These are phyloP conservation scores for Cladophialophora yegresii DNA, from an alignment of 2,329 filamentous ascomycete species.

Conservation along the genomic window DNA sequence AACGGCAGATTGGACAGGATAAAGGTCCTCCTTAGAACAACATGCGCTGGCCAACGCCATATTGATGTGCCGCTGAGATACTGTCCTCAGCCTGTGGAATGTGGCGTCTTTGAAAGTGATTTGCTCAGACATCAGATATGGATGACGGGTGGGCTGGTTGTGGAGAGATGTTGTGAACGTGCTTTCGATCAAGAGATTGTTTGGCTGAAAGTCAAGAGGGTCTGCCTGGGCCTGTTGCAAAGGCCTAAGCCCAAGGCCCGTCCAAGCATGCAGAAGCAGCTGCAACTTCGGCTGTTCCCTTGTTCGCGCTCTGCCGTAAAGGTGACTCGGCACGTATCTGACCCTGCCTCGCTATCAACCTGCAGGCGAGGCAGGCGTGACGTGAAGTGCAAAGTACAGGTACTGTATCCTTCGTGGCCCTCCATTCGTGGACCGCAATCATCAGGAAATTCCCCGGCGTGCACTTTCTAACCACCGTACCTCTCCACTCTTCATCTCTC, in stretches of 20 bases:
- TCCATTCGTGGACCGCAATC: neutral
- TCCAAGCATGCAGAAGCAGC: neutral
- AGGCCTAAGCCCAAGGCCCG: neutral
- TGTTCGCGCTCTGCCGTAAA: neutral
- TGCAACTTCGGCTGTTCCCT: slow-evolving; percentile 1
- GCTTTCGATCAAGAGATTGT: neutral
- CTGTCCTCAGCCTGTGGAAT: slow-evolving; percentile 8
- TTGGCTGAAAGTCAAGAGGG: neutral
- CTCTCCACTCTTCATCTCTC: neutral
- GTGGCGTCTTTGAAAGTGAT: slow-evolving; percentile 7
- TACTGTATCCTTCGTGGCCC: neutral
- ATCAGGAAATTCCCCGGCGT: neutral
- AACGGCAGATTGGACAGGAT: slow-evolving; percentile 13
- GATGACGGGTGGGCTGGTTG: slow-evolving; percentile 4
- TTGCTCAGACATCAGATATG: neutral
- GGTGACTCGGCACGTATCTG: neutral
- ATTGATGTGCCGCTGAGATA: slow-evolving; percentile 11
- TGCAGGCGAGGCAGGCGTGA: neutral
- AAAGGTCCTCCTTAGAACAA: slow-evolving; percentile 9
- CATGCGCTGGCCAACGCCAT: slow-evolving; percentile 7
- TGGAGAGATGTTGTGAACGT: slow-evolving; percentile 18
- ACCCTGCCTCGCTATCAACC: neutral
- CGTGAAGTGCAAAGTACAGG: neutral
- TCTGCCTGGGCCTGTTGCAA: neutral
- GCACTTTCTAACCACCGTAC: neutral